Conservation (phyloP, 2,329 filamentous ascomycete genomes). For the Cadophora gregata region DNA sequence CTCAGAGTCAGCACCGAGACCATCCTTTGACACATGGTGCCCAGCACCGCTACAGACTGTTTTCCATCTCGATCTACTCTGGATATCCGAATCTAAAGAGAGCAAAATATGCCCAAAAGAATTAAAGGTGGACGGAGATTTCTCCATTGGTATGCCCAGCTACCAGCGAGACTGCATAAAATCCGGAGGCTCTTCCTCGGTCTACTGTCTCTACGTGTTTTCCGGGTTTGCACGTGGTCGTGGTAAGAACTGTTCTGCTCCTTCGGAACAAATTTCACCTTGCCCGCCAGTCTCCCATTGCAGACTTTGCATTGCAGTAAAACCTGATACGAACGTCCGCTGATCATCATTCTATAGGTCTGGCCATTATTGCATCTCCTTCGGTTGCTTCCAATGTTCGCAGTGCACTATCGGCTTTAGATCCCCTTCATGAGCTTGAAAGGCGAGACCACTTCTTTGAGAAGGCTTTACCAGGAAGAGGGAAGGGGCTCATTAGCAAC, state of each 20-base stretch:
- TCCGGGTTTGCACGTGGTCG: neutral
- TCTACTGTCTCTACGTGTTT: constrained; percentile 4
- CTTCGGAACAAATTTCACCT: neutral
- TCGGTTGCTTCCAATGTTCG: neutral
- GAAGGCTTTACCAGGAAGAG: constrained; percentile 17
- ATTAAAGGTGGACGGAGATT: too few species aligned
- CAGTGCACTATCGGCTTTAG: too few species aligned
- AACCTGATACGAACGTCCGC: neutral
- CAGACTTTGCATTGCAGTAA: neutral
- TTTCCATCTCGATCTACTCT: neutral
- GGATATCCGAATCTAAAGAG: neutral
- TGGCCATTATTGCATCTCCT: constrained; percentile 1
- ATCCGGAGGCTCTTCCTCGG: neutral
- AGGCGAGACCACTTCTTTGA: constrained; percentile 1
- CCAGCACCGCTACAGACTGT: neutral
- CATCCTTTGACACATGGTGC: neutral
- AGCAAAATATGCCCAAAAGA: neutral
- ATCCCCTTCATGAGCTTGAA: too few species aligned
- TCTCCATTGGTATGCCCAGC: neutral
- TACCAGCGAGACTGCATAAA: neutral
- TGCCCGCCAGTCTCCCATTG: neutral
- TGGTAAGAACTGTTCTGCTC: neutral
- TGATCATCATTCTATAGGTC: neutral
- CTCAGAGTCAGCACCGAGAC: neutral
- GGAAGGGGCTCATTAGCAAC: constrained; percentile 25